Evolutionary conservation across 129 eudicot genomes (phyloP).

Genomic region (Lactuca sativa): DNA sequence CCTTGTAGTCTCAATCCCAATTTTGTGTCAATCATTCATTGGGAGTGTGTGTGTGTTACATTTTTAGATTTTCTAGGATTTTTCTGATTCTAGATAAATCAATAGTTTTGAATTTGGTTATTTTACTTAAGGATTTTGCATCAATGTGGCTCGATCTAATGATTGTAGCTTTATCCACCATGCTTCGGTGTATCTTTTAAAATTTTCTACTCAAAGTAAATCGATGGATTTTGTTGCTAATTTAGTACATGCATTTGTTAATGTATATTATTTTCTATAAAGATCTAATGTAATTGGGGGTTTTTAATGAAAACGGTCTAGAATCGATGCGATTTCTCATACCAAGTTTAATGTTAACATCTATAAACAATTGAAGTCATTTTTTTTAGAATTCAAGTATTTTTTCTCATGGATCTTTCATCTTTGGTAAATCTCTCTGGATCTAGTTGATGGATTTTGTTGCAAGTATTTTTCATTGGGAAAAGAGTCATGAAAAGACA

Average conservation of each 20-base stretch:
- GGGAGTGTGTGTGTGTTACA: too few species aligned
- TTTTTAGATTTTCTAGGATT: too few species aligned
- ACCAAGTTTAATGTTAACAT: not conserved
- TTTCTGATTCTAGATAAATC: too few species aligned
- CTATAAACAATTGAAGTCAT: not conserved
- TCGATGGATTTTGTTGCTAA: constrained; percentile 8
- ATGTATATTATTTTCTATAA: not conserved
- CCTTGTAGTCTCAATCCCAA: too few species aligned
- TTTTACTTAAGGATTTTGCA: constrained; percentile 3
- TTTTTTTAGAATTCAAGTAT: not conserved
- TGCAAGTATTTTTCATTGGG: not conserved
- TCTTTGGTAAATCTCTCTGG: constrained; percentile 6
- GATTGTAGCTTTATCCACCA: not conserved
- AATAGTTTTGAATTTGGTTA: not conserved
- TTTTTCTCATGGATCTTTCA: not conserved
- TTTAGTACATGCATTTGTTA: constrained; percentile 1
- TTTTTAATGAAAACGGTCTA: constrained; percentile 1
- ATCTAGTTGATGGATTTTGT: not conserved
- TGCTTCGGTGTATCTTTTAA: not conserved
- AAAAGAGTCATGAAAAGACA: constrained; percentile 21
- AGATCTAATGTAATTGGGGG: constrained; percentile 1
- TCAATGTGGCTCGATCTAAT: constrained; percentile 1
- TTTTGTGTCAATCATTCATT: too few species aligned
- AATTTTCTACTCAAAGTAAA: not conserved
- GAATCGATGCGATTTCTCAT: not conserved